phyloP scores from a whole-genome alignment of 768 basidiomycete species.

The Albatrellus ellisii region DNA sequence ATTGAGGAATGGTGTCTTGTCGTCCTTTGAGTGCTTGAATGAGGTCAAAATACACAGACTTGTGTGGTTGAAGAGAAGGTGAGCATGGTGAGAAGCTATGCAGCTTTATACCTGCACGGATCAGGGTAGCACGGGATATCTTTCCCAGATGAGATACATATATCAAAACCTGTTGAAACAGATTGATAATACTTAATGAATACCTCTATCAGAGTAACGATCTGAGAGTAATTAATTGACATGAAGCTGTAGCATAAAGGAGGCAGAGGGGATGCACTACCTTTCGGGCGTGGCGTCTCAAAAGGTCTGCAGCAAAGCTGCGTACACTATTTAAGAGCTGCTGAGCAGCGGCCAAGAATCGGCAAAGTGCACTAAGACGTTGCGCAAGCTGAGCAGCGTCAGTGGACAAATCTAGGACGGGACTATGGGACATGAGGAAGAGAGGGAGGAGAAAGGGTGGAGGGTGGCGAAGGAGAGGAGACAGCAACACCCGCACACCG shows the following conservation, averaged over 20 bases:
- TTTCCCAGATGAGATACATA: conserved; percentile 6
- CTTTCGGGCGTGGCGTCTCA: conserved; percentile 11
- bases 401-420: conserved; percentile 12
- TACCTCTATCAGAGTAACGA: conserved; percentile 15
- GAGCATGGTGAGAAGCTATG: conserved; percentile 10
- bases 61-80: conserved; percentile 8
- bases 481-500: neutral
- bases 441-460: neutral
- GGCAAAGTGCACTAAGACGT: conserved; percentile 7
- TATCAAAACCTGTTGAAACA: conserved; percentile 1
- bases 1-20: conserved; percentile 7
- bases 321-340: conserved; percentile 11
- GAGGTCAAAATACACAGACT: conserved; percentile 12
- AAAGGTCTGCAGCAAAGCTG: conserved; percentile 8
- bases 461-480: conserved; percentile 5
- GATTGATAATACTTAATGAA: neutral
- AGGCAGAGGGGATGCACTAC: conserved; percentile 5
- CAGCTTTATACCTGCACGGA: conserved; percentile 11
- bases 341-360: conserved; percentile 11
- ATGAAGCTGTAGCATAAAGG: neutral
- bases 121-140: conserved; percentile 13
- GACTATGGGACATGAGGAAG: conserved; percentile 7
- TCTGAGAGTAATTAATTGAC: conserved; percentile 7
- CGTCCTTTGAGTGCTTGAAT: conserved; percentile 10
- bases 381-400: conserved; percentile 11